These are phyloP conservation scores for Teunomyces kruisii DNA, from an alignment of 805 yeast genomes.

Conservation along the genomic window DNA sequence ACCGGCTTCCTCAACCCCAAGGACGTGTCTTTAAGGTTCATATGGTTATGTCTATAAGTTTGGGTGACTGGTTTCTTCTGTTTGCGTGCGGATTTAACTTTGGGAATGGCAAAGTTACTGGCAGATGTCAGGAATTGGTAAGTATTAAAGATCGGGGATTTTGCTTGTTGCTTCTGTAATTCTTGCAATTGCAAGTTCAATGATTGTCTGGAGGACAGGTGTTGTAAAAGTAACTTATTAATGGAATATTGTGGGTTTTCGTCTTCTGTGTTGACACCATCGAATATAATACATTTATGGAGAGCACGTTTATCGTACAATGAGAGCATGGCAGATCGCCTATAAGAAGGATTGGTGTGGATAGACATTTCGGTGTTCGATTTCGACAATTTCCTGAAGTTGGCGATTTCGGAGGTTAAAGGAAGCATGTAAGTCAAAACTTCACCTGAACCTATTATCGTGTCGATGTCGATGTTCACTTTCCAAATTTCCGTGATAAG, in stretches of 20 bases:
- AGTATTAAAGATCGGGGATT: constrained; percentile 6
- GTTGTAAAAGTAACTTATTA: constrained; percentile 37
- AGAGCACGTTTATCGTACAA: constrained; percentile 38
- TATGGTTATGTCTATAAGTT: constrained; percentile 30
- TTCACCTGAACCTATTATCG: constrained; percentile 10
- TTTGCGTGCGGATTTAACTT: background rate
- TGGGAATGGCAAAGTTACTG: background rate
- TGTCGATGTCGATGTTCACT: constrained; percentile 20
- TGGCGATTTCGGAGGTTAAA: constrained; percentile 21
- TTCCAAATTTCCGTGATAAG: constrained; percentile 34
- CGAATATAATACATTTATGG: constrained; percentile 34
- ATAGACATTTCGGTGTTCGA: constrained; percentile 36
- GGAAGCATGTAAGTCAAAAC: constrained; percentile 26
- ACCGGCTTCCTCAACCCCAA: constrained; percentile 34
- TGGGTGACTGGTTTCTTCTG: constrained; percentile 9
- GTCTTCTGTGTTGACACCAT: constrained; percentile 19
- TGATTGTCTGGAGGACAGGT: constrained; percentile 35
- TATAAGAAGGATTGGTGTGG: constrained; percentile 44
- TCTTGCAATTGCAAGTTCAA: constrained; percentile 29
- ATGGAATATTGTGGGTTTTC: constrained; percentile 41
- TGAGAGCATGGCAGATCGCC: constrained; percentile 47
- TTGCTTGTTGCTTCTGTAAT: constrained; percentile 14
- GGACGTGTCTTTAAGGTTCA: constrained; percentile 41
- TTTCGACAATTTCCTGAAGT: constrained; percentile 24
- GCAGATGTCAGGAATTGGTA: constrained; percentile 1